phyloP scores from a whole-genome alignment of 75 land plant genomes.

The Pinus albicaulis region DNA sequence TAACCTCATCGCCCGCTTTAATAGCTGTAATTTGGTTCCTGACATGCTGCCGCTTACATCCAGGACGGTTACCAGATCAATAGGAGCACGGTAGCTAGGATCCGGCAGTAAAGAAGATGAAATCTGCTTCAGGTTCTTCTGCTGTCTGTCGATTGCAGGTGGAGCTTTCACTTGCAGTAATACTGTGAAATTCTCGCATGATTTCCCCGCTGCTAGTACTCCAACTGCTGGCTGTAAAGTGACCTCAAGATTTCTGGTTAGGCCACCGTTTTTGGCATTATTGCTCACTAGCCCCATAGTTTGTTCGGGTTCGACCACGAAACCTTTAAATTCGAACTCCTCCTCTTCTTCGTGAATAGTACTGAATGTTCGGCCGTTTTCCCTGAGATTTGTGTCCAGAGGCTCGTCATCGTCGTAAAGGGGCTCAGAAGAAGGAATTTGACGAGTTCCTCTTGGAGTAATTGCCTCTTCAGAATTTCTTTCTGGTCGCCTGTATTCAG shows the following conservation, averaged over 20 bases:
- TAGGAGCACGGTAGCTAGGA: conserved; percentile 25
- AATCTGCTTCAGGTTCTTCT: background rate
- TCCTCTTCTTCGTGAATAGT: conserved; percentile 11
- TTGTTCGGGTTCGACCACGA: conserved; percentile 12
- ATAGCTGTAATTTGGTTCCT: conserved; percentile 19
- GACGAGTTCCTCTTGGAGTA: conserved; percentile 10
- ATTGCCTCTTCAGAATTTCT: background rate
- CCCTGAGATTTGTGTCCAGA: conserved; percentile 1
- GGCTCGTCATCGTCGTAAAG: conserved; percentile 39
- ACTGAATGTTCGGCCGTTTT: background rate
- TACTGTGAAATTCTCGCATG: conserved; percentile 18
- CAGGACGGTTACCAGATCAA: conserved; percentile 34
- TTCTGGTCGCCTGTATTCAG: background rate
- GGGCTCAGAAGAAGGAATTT: background rate
- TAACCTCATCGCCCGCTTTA: conserved; percentile 33
- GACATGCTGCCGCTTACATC: conserved; percentile 45
- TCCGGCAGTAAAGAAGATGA: conserved; percentile 3
- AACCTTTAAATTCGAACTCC: conserved; percentile 13
- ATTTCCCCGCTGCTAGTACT: conserved; percentile 3
- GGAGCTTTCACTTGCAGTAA: conserved; percentile 21
- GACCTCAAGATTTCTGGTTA: conserved; percentile 8
- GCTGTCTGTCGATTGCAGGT: background rate
- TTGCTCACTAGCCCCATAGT: background rate
- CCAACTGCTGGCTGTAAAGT: conserved; percentile 11
- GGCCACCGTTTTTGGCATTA: background rate